These are phyloP conservation scores for Colletotrichum abscissum DNA, from an alignment of 2,329 filamentous ascomycete genomes.

Conservation along the genomic window DNA sequence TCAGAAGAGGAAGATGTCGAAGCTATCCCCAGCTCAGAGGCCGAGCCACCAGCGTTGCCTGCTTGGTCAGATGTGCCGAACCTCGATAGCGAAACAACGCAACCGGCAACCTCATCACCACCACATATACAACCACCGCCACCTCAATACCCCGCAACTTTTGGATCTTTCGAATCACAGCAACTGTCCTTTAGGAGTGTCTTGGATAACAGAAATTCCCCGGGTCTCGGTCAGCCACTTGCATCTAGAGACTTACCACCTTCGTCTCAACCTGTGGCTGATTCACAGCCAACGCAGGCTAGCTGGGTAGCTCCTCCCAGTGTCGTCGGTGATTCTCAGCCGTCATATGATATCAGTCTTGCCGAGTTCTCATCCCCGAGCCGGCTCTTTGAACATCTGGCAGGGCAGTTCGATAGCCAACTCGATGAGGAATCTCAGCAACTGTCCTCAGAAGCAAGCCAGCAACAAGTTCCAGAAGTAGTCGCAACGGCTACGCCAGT, in stretches of 20 bases:
- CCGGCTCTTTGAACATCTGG: conserved; percentile 58
- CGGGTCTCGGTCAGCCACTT: conserved; percentile 37
- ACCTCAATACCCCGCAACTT: background rate
- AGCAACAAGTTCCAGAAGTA: background rate
- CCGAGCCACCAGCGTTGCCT: conserved; percentile 4
- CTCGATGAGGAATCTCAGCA: background rate
- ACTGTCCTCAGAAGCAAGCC: background rate
- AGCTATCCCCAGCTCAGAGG: conserved; percentile 14
- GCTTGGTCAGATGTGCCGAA: conserved; percentile 26
- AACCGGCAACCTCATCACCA: conserved; percentile 20
- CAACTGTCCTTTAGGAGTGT: conserved; percentile 58
- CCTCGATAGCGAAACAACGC: conserved; percentile 12
- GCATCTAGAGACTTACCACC: conserved; percentile 1
- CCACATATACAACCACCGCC: background rate
- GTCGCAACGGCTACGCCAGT: background rate
- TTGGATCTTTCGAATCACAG: conserved; percentile 25
- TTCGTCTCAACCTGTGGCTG: conserved; percentile 7
- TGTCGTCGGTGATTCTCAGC: conserved; percentile 67
- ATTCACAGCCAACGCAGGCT: conserved; percentile 32
- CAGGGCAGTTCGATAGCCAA: conserved; percentile 20
- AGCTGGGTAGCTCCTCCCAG: conserved; percentile 59
- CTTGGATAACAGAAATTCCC: conserved; percentile 53
- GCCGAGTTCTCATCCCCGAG: conserved; percentile 58
- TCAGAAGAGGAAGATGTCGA: background rate
- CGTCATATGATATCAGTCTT: conserved; percentile 46